phyloP scores from a whole-genome alignment of 2,329 filamentous ascomycete species.

The Chalaropsis ovoidea region DNA sequence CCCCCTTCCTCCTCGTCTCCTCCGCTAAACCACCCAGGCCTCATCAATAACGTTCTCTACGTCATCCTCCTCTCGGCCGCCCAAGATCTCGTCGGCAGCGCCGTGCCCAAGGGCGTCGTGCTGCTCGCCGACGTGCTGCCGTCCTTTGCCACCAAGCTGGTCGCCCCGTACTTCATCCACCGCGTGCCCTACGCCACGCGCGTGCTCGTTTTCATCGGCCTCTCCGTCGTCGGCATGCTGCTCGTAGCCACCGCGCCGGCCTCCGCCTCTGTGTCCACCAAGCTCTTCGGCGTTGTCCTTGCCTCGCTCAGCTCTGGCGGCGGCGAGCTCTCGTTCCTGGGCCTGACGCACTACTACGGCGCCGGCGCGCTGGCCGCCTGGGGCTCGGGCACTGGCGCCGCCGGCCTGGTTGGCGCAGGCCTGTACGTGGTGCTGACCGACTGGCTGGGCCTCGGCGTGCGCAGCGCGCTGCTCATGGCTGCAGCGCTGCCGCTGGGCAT shows the following conservation, averaged over 20 bases:
- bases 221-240: slow-evolving; percentile 81
- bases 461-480: slow-evolving; percentile 62
- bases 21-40: slow-evolving; percentile 30
- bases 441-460: slow-evolving; percentile 63
- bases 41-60: slow-evolving; percentile 94
- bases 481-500: slow-evolving; percentile 73
- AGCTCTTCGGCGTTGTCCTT: slow-evolving; percentile 72
- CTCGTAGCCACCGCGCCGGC: slow-evolving; percentile 68
- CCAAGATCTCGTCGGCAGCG: slow-evolving; percentile 81
- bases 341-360: slow-evolving; percentile 88
- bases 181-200: slow-evolving; percentile 68
- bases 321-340: slow-evolving; percentile 83
- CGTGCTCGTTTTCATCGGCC: slow-evolving; percentile 59
- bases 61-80: slow-evolving; percentile 93
- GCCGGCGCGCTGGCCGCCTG: slow-evolving; percentile 78
- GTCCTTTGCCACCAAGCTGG: slow-evolving; percentile 76
- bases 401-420: slow-evolving; percentile 76
- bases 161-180: slow-evolving; percentile 91
- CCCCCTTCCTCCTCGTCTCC: not conserved
- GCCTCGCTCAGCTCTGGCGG: slow-evolving; percentile 77
- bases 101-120: slow-evolving; percentile 79
- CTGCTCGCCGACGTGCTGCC: slow-evolving; percentile 88
- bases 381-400: slow-evolving; percentile 85
- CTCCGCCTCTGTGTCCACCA: slow-evolving; percentile 47
- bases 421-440: slow-evolving; percentile 81